These are phyloP conservation scores for Agrocybe pediades DNA, from an alignment of 768 basidiomycete genomes.

Conservation along the genomic window DNA sequence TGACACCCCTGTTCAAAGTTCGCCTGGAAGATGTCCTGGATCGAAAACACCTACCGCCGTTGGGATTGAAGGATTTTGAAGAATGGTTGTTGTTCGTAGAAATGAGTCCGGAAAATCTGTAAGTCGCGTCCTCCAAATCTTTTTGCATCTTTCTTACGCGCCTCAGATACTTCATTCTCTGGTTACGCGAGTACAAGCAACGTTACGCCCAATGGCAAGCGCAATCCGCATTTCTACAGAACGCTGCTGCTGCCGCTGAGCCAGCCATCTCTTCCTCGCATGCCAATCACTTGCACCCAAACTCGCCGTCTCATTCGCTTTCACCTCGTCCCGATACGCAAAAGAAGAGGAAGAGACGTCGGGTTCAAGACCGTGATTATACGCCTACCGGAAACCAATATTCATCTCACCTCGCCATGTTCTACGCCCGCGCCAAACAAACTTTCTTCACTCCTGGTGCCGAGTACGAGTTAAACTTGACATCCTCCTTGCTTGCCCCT, in stretches of 20 bases:
- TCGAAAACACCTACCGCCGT: constrained; percentile 76
- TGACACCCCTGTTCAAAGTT: constrained; percentile 69
- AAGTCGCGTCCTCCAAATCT: too few species aligned
- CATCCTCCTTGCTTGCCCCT: constrained; percentile 64
- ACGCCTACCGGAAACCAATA: constrained; percentile 43
- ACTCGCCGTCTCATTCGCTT: too few species aligned
- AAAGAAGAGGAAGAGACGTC: too few species aligned
- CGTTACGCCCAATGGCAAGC: constrained; percentile 47
- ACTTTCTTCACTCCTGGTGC: constrained; percentile 78
- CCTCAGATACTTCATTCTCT: constrained; percentile 74
- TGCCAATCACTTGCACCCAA: too few species aligned
- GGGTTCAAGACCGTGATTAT: too few species aligned
- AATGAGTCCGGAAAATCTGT: constrained; percentile 74
- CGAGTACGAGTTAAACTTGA: constrained; percentile 71
- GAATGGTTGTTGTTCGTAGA: constrained; percentile 86
- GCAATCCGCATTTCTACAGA: constrained; percentile 24
- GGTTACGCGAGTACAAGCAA: constrained; percentile 73
- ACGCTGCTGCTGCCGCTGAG: too few species aligned
- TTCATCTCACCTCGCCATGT: constrained; percentile 64
- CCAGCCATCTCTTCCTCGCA: too few species aligned
- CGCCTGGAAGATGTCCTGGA: constrained; percentile 75
- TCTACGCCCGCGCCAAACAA: constrained; percentile 78
- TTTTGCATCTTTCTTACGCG: constrained; percentile 4
- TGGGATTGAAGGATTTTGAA: constrained; percentile 47
- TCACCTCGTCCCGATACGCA: too few species aligned